These are phyloP conservation scores for Periglandula ipomoeae DNA, from an alignment of 2,329 filamentous ascomycete genomes.

Conservation along the genomic window DNA sequence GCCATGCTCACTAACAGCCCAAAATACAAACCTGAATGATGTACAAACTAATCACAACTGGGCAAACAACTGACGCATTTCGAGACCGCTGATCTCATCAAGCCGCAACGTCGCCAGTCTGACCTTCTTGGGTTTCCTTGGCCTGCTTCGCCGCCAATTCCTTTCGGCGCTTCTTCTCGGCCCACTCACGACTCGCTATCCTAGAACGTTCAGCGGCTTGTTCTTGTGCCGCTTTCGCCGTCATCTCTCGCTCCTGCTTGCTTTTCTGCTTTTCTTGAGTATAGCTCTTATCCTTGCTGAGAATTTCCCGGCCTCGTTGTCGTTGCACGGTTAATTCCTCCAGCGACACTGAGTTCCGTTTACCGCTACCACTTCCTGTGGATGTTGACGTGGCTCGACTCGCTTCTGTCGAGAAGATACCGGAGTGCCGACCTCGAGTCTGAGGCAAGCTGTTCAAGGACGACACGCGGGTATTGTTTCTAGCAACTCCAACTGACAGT, in stretches of 20 bases:
- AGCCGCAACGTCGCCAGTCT: background rate
- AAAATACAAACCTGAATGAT: background rate
- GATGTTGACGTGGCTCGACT: slow-evolving; percentile 38
- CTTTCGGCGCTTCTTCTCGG: slow-evolving; percentile 45
- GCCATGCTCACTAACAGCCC: background rate
- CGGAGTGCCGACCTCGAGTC: slow-evolving; percentile 19
- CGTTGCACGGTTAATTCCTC: slow-evolving; percentile 43
- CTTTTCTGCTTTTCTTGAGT: slow-evolving; percentile 41
- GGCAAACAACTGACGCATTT: background rate
- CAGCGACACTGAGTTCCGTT: slow-evolving; percentile 39
- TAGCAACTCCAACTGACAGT: slow-evolving; percentile 13
- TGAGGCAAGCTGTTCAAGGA: slow-evolving; percentile 11
- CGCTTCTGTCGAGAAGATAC: slow-evolving; percentile 15
- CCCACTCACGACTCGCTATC: slow-evolving; percentile 51
- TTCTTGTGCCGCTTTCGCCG: slow-evolving; percentile 45
- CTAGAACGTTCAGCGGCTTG: slow-evolving; percentile 53
- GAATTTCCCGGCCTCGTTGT: slow-evolving; percentile 44
- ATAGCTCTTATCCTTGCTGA: slow-evolving; percentile 40
- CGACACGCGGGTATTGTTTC: slow-evolving; percentile 3
- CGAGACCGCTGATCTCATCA: background rate
- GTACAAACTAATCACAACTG: background rate
- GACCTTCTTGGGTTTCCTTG: slow-evolving; percentile 4
- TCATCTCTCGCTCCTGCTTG: slow-evolving; percentile 42
- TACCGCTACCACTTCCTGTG: slow-evolving; percentile 32
- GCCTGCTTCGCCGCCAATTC: slow-evolving; percentile 16